Evolutionary conservation across 2,329 filamentous ascomycete species (phyloP).

Genomic region (Hyphodiscus sp.): DNA sequence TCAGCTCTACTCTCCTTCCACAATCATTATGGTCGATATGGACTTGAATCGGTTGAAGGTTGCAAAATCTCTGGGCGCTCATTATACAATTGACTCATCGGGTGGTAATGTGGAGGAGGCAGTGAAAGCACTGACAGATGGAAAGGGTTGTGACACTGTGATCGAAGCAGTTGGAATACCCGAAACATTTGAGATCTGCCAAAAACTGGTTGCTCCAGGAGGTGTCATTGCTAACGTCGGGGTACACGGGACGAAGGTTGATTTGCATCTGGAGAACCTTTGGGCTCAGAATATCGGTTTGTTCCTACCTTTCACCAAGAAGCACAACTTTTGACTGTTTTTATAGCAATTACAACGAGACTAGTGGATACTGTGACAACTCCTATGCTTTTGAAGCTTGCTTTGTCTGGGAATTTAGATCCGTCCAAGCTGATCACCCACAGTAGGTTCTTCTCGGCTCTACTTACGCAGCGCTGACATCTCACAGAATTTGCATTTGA

Average conservation of each 20-base stretch:
- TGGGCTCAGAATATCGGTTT: slow-evolving; percentile 48
- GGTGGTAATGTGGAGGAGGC: slow-evolving; percentile 31
- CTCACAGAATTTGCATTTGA: slow-evolving; percentile 34
- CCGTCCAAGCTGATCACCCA: no score
- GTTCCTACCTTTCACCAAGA: not conserved
- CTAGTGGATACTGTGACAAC: slow-evolving; percentile 42
- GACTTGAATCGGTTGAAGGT: no score
- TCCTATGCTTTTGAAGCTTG: slow-evolving; percentile 42
- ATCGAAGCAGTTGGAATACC: slow-evolving; percentile 52
- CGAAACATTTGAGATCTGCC: slow-evolving; percentile 45
- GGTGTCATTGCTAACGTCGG: slow-evolving; percentile 52
- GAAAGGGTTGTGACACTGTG: slow-evolving; percentile 48
- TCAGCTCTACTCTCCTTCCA: slow-evolving; percentile 45
- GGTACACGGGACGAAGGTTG: slow-evolving; percentile 47
- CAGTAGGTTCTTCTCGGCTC: slow-evolving; percentile 12
- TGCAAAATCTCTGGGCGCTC: no score
- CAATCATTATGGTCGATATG: slow-evolving; percentile 45
- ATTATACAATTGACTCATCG: slow-evolving; percentile 32
- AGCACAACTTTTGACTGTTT: no score
- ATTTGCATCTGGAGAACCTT: slow-evolving; percentile 45
- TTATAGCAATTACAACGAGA: slow-evolving; percentile 38
- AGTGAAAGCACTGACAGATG: slow-evolving; percentile 40
- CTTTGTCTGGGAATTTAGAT: slow-evolving; percentile 34
- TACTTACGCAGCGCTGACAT: slow-evolving; percentile 14
- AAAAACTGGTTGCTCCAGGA: slow-evolving; percentile 46